phyloP scores from a whole-genome alignment of 805 yeast genomes.

The Metschnikowia corniflorae region DNA sequence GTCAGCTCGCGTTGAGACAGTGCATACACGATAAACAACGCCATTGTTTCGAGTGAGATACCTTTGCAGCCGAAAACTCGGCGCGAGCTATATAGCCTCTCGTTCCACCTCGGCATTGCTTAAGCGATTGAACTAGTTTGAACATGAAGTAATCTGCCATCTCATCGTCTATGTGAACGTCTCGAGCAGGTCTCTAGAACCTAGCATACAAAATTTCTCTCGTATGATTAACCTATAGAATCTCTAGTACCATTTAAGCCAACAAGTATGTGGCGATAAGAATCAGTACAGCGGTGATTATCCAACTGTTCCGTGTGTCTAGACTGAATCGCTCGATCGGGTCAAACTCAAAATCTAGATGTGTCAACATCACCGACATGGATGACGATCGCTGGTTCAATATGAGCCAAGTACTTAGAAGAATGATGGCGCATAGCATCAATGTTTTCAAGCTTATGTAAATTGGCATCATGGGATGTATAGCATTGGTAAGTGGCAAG shows the following conservation, averaged over 20 bases:
- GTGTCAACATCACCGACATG: neutral
- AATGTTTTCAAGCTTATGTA: constrained; percentile 1
- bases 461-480: neutral
- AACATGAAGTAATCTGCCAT: neutral
- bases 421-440: neutral
- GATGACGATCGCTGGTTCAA: constrained; percentile 2
- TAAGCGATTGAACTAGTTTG: too few species aligned
- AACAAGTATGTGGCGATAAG: constrained; percentile 8
- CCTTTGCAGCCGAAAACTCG: too few species aligned
- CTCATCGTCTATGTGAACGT: neutral
- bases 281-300: constrained; percentile 6
- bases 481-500: too few species aligned
- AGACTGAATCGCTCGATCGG: constrained; percentile 14
- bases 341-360: constrained; percentile 13
- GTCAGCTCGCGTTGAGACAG: too few species aligned
- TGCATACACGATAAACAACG: too few species aligned
- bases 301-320: constrained; percentile 13
- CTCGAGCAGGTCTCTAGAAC: too few species aligned
- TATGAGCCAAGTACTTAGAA: neutral
- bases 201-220: too few species aligned
- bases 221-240: too few species aligned
- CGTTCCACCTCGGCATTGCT: too few species aligned
- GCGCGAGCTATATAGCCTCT: too few species aligned
- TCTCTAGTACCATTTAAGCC: too few species aligned
- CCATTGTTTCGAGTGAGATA: too few species aligned